Percentiles rank a stretch among this genome's conserved stretches.
Conservation (phyloP, 345 rosid species). For the Hypericum androsaemum region DNA sequence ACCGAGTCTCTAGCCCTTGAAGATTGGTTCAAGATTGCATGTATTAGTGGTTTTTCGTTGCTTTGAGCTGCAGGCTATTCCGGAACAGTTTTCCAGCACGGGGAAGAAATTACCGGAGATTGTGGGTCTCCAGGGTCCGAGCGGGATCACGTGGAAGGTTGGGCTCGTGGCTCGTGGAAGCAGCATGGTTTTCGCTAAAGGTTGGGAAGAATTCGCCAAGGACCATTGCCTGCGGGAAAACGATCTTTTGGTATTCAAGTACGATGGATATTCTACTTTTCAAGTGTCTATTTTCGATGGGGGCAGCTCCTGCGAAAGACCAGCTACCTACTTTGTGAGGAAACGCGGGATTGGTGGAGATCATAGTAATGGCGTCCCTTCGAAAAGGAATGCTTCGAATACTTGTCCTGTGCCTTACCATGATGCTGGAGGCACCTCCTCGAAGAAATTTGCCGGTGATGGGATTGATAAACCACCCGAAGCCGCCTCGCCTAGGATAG, state of each 20-base stretch:
- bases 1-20: no score
- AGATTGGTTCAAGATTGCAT: no score
- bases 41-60: neutral
- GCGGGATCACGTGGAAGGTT: constrained; percentile 36
- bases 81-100: constrained; percentile 40
- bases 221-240: constrained; percentile 45
- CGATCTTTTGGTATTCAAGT: constrained; percentile 62
- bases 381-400: constrained; percentile 20
- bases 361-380: constrained; percentile 18
- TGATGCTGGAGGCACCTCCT: no score
- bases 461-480: no score
- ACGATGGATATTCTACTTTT: constrained; percentile 52
- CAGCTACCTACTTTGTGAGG: constrained; percentile 45
- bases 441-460: no score
- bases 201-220: constrained; percentile 55
- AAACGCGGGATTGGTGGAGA: constrained; percentile 32
- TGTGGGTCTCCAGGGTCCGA: constrained; percentile 60
- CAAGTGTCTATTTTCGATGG: constrained; percentile 56
- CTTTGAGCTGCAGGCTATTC: constrained; percentile 41
- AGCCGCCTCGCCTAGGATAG: no score
- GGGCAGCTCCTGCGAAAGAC: constrained; percentile 58
- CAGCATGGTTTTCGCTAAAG: constrained; percentile 33
- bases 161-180: constrained; percentile 27
- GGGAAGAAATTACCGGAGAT: constrained; percentile 41
- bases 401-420: no score